Percentiles rank a stretch among this genome's conserved stretches.
Evolutionary conservation across 2,329 filamentous ascomycete genomes (phyloP).

Genomic region (Cryoendolithus antarcticus): DNA sequence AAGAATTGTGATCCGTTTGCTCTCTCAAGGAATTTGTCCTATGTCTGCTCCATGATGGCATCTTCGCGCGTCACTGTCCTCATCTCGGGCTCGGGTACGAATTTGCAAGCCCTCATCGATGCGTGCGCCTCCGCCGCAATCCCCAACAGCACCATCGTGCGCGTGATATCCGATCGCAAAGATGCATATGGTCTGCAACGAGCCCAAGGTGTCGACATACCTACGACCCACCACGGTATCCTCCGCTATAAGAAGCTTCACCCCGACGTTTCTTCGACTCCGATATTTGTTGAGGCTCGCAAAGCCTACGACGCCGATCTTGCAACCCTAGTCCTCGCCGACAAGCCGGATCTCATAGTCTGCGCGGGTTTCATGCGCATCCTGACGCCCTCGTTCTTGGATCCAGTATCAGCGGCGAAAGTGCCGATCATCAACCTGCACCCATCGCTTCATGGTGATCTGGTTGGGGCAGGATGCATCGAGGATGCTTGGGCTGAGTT

Average conservation of each 20-base stretch:
- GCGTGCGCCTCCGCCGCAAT: slow-evolving; percentile 37
- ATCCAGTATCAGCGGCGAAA: slow-evolving; percentile 48
- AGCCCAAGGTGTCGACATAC: slow-evolving; percentile 49
- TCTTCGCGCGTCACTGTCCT: slow-evolving; percentile 19
- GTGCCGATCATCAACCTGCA: slow-evolving; percentile 73
- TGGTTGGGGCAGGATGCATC: slow-evolving; percentile 62
- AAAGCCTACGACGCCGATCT: slow-evolving; percentile 63
- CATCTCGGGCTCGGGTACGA: slow-evolving; percentile 62
- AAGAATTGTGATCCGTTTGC: too few species aligned
- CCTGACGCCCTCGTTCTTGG: slow-evolving; percentile 56
- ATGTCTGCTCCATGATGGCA: too few species aligned
- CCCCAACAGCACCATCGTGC: slow-evolving; percentile 42
- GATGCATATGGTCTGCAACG: slow-evolving; percentile 52
- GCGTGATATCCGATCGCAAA: slow-evolving; percentile 55
- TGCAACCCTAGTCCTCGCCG: slow-evolving; percentile 51
- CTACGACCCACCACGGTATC: slow-evolving; percentile 71
- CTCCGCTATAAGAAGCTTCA: slow-evolving; percentile 62
- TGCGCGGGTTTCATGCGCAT: slow-evolving; percentile 86
- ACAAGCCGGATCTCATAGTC: slow-evolving; percentile 61
- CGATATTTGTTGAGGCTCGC: slow-evolving; percentile 37
- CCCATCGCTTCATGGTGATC: slow-evolving; percentile 60
- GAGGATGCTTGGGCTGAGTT: slow-evolving; percentile 66
- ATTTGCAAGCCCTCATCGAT: slow-evolving; percentile 66
- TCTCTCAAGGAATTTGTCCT: too few species aligned
- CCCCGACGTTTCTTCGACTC: slow-evolving; percentile 36